phyloP scores from a whole-genome alignment of 2,329 filamentous ascomycete genomes.

The Exserohilum rostratum region DNA sequence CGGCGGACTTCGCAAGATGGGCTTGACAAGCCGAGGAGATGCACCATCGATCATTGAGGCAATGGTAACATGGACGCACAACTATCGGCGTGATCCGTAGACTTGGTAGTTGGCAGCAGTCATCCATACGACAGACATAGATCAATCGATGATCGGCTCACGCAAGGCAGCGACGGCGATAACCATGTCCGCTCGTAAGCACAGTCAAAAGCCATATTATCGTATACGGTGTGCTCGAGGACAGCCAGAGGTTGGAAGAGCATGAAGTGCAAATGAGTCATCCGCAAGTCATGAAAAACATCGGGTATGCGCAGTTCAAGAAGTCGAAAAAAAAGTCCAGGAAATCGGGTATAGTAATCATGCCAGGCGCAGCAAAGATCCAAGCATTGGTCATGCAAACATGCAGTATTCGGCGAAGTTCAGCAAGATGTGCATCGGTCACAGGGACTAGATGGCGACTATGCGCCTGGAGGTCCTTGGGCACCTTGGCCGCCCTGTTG shows the following conservation, averaged over 20 bases:
- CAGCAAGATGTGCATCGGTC: slow-evolving; percentile 46
- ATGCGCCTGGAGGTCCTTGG: slow-evolving; percentile 46
- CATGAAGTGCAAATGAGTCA: slow-evolving; percentile 30
- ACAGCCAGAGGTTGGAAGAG: slow-evolving; percentile 6
- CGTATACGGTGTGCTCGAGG: slow-evolving; percentile 6
- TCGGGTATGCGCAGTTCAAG: slow-evolving; percentile 28
- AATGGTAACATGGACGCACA: slow-evolving; percentile 1
- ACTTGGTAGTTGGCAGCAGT: slow-evolving; percentile 8
- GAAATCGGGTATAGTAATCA: slow-evolving; percentile 24
- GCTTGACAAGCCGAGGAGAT: background rate
- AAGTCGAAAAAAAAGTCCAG: slow-evolving; percentile 28
- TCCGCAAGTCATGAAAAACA: slow-evolving; percentile 22
- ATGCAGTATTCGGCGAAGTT: slow-evolving; percentile 45
- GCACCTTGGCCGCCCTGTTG: slow-evolving; percentile 43
- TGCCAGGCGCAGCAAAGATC: slow-evolving; percentile 33
- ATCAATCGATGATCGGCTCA: slow-evolving; percentile 21
- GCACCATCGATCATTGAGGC: background rate
- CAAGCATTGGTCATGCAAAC: slow-evolving; percentile 46
- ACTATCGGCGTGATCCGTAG: background rate
- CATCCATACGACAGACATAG: slow-evolving; percentile 17
- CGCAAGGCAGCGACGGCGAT: slow-evolving; percentile 17
- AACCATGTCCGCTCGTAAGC: slow-evolving; percentile 2
- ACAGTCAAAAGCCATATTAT: slow-evolving; percentile 9
- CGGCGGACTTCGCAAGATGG: background rate
- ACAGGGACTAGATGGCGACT: slow-evolving; percentile 40